phyloP scores from a whole-genome alignment of 106 monocot genomes.

The Triglochin maritima region DNA sequence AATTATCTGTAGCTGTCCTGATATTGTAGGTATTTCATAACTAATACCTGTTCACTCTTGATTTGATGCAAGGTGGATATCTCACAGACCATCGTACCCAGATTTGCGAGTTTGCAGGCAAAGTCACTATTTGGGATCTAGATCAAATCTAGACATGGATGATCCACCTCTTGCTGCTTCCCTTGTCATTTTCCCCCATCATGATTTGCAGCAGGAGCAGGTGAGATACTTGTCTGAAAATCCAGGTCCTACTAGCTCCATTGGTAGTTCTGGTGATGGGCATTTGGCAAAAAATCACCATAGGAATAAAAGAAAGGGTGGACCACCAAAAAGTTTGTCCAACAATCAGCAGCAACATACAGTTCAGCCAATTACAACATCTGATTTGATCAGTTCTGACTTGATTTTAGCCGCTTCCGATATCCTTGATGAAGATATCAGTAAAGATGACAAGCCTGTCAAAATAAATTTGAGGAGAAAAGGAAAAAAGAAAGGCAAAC shows the following conservation, averaged over 20 bases:
- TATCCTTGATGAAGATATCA: constrained; percentile 13
- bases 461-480: constrained; percentile 55
- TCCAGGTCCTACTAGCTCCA: constrained; percentile 12
- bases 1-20: too few relatives aligned
- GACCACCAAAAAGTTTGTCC: constrained; percentile 11
- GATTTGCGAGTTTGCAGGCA: constrained; percentile 9
- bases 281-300: constrained; percentile 8
- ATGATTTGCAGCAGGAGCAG: constrained; percentile 31
- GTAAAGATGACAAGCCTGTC: constrained; percentile 15
- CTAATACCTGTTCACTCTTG: neutral
- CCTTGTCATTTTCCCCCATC: constrained; percentile 16
- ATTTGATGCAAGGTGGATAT: constrained; percentile 17
- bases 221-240: constrained; percentile 9
- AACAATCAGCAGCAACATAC: neutral
- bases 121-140: constrained; percentile 20
- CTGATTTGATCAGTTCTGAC: constrained; percentile 20
- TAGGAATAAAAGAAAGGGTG: constrained; percentile 18
- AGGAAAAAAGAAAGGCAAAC: constrained; percentile 58
- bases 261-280: constrained; percentile 8
- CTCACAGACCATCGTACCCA: constrained; percentile 14
- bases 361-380: constrained; percentile 17
- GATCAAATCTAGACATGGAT: constrained; percentile 9
- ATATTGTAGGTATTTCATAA: too few relatives aligned
- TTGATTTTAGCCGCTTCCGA: constrained; percentile 19
- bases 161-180: constrained; percentile 11